Evolutionary conservation across 2,329 filamentous ascomycete species (phyloP).

Genomic region (Fusarium verticillioides): DNA sequence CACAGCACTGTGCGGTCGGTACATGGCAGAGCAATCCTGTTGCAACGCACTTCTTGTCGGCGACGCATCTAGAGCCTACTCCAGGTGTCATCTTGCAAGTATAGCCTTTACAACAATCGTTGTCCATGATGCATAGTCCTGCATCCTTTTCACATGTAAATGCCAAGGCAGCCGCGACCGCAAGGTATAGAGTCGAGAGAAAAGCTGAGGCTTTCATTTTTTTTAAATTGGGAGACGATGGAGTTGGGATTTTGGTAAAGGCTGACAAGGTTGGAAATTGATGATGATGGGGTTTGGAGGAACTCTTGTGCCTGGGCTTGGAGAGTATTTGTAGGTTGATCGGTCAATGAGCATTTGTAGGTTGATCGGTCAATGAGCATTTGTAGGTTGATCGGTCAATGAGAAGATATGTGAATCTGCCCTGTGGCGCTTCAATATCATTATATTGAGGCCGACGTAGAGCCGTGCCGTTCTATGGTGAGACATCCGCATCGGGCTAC

Average conservation of each 20-base stretch:
- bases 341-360: background rate
- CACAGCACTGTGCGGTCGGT: background rate
- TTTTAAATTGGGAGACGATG: rapidly evolving
- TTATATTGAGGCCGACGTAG: background rate
- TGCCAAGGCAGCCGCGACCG: background rate
- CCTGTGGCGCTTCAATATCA: background rate
- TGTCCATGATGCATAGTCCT: background rate
- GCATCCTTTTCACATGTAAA: background rate
- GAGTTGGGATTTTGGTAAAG: no score
- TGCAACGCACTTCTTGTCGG: background rate
- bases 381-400: background rate
- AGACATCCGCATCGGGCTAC: background rate
- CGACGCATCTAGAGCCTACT: background rate
- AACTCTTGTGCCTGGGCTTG: rapidly evolving
- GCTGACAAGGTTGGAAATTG: background rate
- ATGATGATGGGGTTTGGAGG: background rate
- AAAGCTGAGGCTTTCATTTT: background rate
- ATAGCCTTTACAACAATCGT: background rate
- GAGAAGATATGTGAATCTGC: background rate
- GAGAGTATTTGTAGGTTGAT: background rate
- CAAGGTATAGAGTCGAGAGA: background rate
- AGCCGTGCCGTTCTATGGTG: background rate
- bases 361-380: background rate
- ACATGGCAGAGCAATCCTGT: background rate
- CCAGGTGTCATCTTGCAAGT: background rate